A percentile compares a stretch with the other conserved stretches of the same genome.
phyloP scores from a whole-genome alignment of 1,139 yeast genomes.

The Wickerhamomyces sp. region DNA sequence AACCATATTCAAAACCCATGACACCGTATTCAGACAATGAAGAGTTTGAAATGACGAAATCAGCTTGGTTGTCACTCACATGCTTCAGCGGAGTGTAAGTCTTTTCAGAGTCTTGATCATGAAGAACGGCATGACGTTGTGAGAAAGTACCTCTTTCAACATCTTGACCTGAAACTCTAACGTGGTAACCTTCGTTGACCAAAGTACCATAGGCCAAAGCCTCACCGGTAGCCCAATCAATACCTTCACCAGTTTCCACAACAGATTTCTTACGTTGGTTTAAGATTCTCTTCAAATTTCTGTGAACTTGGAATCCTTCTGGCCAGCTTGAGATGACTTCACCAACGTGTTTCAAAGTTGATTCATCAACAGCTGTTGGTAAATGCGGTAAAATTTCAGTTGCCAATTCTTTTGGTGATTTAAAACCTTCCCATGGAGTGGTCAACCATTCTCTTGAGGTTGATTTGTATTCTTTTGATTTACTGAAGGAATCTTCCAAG shows the following conservation, averaged over 20 bases:
- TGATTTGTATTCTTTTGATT: constrained; percentile 87
- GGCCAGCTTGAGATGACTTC: constrained; percentile 78
- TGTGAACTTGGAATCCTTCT: constrained; percentile 83
- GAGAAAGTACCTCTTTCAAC: constrained; percentile 99
- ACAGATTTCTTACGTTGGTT: constrained; percentile 81
- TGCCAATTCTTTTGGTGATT: constrained; percentile 95
- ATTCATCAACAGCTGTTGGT: constrained; percentile 86
- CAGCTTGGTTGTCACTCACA: constrained; percentile 77
- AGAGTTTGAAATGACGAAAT: constrained; percentile 88
- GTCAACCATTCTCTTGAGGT: constrained; percentile 97
- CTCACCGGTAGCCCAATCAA: constrained; percentile 99
- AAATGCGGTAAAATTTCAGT: constrained; percentile 93
- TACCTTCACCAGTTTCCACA: constrained; percentile 84
- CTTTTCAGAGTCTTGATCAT: constrained; percentile 85
- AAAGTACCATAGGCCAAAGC: constrained; percentile 96
- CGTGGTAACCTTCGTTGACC: constrained; percentile 90
- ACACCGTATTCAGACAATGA: constrained; percentile 98
- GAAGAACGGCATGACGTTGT: constrained; percentile 98
- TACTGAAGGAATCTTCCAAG: constrained; percentile 82
- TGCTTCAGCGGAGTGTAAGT: constrained; percentile 82
- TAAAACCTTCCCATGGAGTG: constrained; percentile 98
- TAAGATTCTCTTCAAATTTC: constrained; percentile 93
- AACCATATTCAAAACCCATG: constrained; percentile 98
- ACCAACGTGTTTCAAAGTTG: constrained; percentile 74
- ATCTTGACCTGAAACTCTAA: constrained; percentile 98